Base-by-base conservation (phyloP, 2,329 filamentous ascomycete species). In the Phaeoacremonium minimum region DNA sequence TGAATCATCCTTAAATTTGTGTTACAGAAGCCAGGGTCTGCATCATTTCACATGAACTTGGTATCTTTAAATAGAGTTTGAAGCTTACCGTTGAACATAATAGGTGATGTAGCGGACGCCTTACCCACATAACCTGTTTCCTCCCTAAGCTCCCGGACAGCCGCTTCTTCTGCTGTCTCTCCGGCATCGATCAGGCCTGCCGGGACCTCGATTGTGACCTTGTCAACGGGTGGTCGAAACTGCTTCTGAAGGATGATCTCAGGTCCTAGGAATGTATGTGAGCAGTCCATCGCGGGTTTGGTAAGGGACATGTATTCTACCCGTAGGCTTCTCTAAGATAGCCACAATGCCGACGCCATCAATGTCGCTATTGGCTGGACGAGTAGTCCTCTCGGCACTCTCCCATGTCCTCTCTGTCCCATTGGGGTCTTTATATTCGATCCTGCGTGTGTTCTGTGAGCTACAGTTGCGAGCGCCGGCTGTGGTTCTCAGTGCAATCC, bases 311-410 rank as follows among this genome's bases (percentile, higher is more conserved):
- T 12, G 40, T 14, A 4, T 8, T 36, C 30, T 36, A 61, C 73
- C 73, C 1, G 61, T 60, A 7, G 69, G 55, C 45, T 71, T 73
- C 44, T 77, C 64, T 12, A 89, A 64, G 44, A 88, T 75, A 29
- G 83, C 84, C 13, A 86, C 69, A 39, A 89, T 85, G 41, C 83
- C 83, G 12, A 88, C 83, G 35, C 80, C 83, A 49, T 89, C 85
- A 36, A 87, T 80, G 20, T 77, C 74, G 39, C 69, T 69, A 44
- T 60, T 67, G 37, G 67, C 63, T 11, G 83, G 81, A 4, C 83
- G 75, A 0, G 83, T 87, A 18, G 71, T 71, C n/a, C 85, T 76
- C 57, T 86, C 80, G 13, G 80, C 80, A 1, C 80, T 83, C 53
- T 89, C 84, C 84, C 84, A 88, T 18, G 73, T 77, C 35, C 83